Evolutionary conservation across 2,329 filamentous ascomycete species (phyloP).

Genomic region (Penicillium sp.): DNA sequence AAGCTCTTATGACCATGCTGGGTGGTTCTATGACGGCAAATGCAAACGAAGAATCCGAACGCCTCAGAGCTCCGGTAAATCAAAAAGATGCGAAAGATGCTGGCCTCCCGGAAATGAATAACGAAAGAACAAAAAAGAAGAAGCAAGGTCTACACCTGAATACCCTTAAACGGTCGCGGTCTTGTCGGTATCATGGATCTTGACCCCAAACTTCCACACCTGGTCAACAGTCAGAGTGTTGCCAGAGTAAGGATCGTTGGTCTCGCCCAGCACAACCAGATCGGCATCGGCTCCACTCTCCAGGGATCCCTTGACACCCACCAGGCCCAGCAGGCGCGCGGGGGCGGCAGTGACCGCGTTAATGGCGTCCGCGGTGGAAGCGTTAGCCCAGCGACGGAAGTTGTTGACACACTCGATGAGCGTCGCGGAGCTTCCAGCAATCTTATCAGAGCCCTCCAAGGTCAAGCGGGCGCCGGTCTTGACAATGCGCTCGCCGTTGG

Average conservation of each 20-base stretch:
- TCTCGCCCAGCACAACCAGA: conserved; percentile 41
- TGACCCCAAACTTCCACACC: conserved; percentile 45
- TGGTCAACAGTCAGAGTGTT: conserved; percentile 39
- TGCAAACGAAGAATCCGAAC: neutral
- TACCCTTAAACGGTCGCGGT: conserved; percentile 4
- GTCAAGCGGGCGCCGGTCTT: conserved; percentile 67
- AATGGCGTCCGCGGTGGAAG: conserved; percentile 41
- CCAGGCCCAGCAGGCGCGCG: conserved; percentile 39
- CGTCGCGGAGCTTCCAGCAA: conserved; percentile 64
- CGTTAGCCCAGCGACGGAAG: conserved; percentile 42
- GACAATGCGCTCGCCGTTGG: conserved; percentile 63
- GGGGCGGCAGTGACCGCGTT: conserved; percentile 41
- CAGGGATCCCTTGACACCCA: conserved; percentile 40
- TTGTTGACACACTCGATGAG: conserved; percentile 47
- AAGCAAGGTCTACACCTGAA: neutral
- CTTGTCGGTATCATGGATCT: conserved; percentile 40
- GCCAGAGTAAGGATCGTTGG: conserved; percentile 29
- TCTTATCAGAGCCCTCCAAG: conserved; percentile 73
- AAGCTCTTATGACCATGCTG: neutral
- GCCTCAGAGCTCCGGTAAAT: neutral
- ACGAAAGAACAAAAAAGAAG: neutral
- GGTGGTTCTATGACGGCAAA: conserved; percentile 2
- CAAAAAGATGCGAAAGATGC: neutral
- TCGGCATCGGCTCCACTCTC: conserved; percentile 44
- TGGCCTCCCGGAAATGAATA: neutral